A percentile compares a stretch with the other conserved stretches of the same genome.
phyloP scores from a whole-genome alignment of 768 basidiomycete species.

The Boletus vinaceobasis region DNA sequence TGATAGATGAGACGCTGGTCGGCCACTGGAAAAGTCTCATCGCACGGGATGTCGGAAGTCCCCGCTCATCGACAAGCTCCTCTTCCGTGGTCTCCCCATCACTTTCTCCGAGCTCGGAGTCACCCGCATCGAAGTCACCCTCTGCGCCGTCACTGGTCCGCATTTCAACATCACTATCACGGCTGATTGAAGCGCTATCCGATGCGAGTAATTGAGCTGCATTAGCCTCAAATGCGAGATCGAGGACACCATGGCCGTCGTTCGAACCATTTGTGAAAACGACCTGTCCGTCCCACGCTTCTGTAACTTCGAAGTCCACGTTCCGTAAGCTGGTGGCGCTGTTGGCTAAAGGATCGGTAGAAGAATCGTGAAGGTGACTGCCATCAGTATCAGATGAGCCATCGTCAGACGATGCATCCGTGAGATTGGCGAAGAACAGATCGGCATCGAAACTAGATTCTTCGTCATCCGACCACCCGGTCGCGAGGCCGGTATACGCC shows the following conservation, averaged over 20 bases:
- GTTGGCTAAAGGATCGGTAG: constrained; percentile 19
- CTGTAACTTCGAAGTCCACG: constrained; percentile 55
- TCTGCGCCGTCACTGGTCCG: constrained; percentile 34
- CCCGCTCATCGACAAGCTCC: constrained; percentile 73
- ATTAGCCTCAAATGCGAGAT: constrained; percentile 68
- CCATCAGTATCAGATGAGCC: constrained; percentile 41
- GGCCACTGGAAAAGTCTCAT: constrained; percentile 72
- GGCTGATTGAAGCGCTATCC: constrained; percentile 45
- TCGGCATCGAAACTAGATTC: constrained; percentile 82
- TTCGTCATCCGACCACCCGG: constrained; percentile 76
- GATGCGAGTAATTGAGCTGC: constrained; percentile 50
- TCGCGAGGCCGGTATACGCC: constrained; percentile 61
- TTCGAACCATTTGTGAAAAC: constrained; percentile 64
- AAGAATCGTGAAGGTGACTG: constrained; percentile 40
- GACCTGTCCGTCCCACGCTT: constrained; percentile 74
- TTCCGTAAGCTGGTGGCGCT: constrained; percentile 36
- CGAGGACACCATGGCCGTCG: constrained; percentile 50
- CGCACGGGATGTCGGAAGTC: constrained; percentile 71
- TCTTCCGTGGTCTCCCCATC: constrained; percentile 82
- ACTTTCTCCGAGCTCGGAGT: constrained; percentile 48
- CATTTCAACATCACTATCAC: constrained; percentile 52
- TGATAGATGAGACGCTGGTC: constrained; percentile 56
- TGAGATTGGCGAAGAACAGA: constrained; percentile 77
- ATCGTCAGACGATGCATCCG: constrained; percentile 46
- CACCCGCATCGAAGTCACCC: constrained; percentile 39